Base-by-base conservation (phyloP, 805 yeast species). In the Cyberlindnera lachancei region DNA sequence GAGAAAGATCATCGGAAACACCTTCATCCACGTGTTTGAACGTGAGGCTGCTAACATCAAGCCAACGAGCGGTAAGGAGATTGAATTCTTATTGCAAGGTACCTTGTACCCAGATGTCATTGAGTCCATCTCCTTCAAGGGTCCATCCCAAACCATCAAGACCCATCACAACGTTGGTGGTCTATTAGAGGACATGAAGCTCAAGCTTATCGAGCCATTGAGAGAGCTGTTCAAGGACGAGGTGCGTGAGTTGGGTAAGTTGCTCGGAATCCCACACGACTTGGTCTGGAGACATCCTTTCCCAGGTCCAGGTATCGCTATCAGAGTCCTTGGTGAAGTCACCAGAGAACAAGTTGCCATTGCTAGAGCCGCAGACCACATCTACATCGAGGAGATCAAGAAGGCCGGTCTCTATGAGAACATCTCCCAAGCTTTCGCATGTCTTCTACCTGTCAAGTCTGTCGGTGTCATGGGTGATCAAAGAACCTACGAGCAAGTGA, bases 281-380 rank as follows among this genome's bases (percentile, higher is more conserved):
- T 73, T 92, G 50, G 97, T 92, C 47, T 90, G 97, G 97, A 85
- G 99, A 73, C 99, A 92, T 60, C 99, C 99, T 36, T 92, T 92
- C 94, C 99, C 99, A 52, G 99, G 99, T 59, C 99, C 99, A 59
- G 99, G 99, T 69, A 83, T 92, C 57, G 99, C 96, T 49, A 92
- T 92, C 61, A 81, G 99, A 66, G 94, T 92, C 35, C 70, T 92
- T 30, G 99, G 99, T 50, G 97, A 90, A 67, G 97, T 92, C 43
- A 84, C 96, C 38, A 82, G 76, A 47, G 77, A 70, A 45, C 98
- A 92, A 68, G 92, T 92, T 36, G 90, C 77, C 56, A 92, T 92
- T 56, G 98, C 97, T 27, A 82, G 97, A 66, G 90, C 86, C 59
- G 98, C 99, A 41, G 99, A 92, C 61, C 71, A 68, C 61, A 92